A percentile compares a stretch with the other conserved stretches of the same genome.
Conservation (phyloP, 352 stramenopile genomes). For the Pythium brachiatum region DNA sequence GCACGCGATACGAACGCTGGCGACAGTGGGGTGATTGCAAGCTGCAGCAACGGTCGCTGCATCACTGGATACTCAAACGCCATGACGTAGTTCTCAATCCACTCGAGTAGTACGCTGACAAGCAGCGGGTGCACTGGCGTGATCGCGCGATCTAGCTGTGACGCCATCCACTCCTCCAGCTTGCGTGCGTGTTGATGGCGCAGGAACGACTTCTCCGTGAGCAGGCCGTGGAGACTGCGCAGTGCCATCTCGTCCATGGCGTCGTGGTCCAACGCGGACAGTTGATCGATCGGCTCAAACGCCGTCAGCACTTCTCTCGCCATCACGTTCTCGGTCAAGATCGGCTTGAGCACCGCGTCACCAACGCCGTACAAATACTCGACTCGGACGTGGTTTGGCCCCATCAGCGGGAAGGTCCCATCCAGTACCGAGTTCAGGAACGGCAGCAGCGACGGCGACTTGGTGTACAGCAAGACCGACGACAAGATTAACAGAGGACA, state of each 20-base stretch:
- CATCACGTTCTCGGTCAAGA: slow-evolving; percentile 64
- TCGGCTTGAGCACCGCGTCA: slow-evolving; percentile 61
- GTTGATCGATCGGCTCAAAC: slow-evolving; percentile 31
- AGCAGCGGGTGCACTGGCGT: slow-evolving; percentile 57
- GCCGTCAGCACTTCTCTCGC: slow-evolving; percentile 47
- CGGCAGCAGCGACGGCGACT: slow-evolving; percentile 50
- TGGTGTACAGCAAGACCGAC: slow-evolving; percentile 68
- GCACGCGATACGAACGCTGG: slow-evolving; percentile 11
- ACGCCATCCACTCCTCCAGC: slow-evolving; percentile 51
- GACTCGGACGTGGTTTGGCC: slow-evolving; percentile 24
- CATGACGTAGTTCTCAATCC: slow-evolving; percentile 76
- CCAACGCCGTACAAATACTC: slow-evolving; percentile 65
- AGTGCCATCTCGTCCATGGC: slow-evolving; percentile 51
- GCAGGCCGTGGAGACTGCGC: slow-evolving; percentile 44
- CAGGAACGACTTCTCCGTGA: slow-evolving; percentile 69
- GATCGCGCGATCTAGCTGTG: slow-evolving; percentile 36
- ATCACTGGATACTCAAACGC: slow-evolving; percentile 70
- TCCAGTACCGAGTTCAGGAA: slow-evolving; percentile 34
- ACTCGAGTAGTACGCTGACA: slow-evolving; percentile 55
- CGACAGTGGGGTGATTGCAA: slow-evolving; percentile 60
- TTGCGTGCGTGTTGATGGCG: slow-evolving; percentile 53
- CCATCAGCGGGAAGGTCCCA: slow-evolving; percentile 9
- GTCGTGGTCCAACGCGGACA: slow-evolving; percentile 36
- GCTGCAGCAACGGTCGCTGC: slow-evolving; percentile 49
- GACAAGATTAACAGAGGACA: slow-evolving; percentile 62